Base-by-base conservation (phyloP, 164 flowering plant species). In the Macadamia tetraphylla region DNA sequence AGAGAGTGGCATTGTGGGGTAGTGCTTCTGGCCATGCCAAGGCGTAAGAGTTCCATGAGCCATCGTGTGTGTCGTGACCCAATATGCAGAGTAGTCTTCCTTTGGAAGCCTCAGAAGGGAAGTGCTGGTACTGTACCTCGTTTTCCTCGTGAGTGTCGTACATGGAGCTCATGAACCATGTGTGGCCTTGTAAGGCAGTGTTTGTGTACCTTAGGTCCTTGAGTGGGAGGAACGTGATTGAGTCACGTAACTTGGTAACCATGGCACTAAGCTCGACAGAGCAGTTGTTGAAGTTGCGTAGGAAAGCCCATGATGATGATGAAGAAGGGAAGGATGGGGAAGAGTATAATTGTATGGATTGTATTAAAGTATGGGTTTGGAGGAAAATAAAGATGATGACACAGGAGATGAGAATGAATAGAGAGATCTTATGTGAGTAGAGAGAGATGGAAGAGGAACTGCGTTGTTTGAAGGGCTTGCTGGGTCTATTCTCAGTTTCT, bases 81-180 rank as follows among this genome's bases (percentile, higher is more conserved):
- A 70, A 80, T 44, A 91, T 62, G 75, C 98, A 93, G 1, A 93
- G 75, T 0, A 93, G 51, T 67, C 94, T 70, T 0, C 86, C 89
- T 7, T 74, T 65, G 2, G 94, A 86, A 4, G 82, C 55, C 1
- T 76, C 66, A 0, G 95, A 85, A 10, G 98, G 95, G 71, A 83
- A 89, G 30, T 81, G 67, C 29, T 85, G 92, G 79, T 82, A 81
- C 59, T 86, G 90, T 11, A 85, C 91, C 44, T 85, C 87, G 31
- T 85, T 89, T 61, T 82, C 82, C 23, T 77, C 81, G 44, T 77
- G 88, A 9, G 74, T 77, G 56, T 90, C 93, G 49, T 82, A 72
- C 76, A 82, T 46, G 57, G 96, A 85, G 78, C 92, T 88, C 95
- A 90, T 92, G 87, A 90, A 92, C 96, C 95, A 92, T 3, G 96